Evolutionary conservation across 495 filamentous ascomycete genomes (phyloP).

Genomic region (Penicillium bovifimosum): DNA sequence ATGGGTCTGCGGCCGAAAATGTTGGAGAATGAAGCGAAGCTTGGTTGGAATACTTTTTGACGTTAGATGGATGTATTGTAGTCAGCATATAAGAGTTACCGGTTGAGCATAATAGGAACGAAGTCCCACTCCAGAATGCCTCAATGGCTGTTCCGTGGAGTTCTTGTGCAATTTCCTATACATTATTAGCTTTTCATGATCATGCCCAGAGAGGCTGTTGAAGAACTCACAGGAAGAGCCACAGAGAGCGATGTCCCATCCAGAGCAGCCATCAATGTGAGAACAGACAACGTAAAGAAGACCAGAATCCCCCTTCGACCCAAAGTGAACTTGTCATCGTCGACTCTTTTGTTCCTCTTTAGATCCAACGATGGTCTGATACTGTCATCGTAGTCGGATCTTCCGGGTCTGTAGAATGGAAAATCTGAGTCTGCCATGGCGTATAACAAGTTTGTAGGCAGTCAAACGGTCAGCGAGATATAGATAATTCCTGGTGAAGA

Average conservation of each 20-base stretch:
- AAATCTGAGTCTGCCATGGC: constrained; percentile 6
- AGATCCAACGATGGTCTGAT: constrained; percentile 5
- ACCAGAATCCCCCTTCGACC: constrained; percentile 23
- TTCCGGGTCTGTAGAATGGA: constrained; percentile 8
- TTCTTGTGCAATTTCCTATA: constrained; percentile 32
- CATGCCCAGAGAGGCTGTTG: neutral
- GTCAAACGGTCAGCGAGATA: neutral
- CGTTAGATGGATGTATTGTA: neutral
- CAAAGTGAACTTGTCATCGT: constrained; percentile 20
- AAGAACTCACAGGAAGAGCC: constrained; percentile 54
- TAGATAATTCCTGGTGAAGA: neutral
- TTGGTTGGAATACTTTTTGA: constrained; percentile 35
- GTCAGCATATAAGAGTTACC: constrained; percentile 4
- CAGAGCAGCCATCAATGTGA: constrained; percentile 63
- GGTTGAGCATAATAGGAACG: constrained; percentile 47
- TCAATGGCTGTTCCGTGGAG: constrained; percentile 51
- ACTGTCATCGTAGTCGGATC: neutral
- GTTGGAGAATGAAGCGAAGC: constrained; percentile 36
- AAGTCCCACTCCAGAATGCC: constrained; percentile 56
- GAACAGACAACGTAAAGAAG: constrained; percentile 49
- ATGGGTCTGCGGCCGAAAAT: constrained; percentile 41
- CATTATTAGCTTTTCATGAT: neutral
- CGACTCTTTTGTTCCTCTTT: neutral
- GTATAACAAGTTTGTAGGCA: neutral
- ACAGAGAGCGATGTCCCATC: constrained; percentile 72